phyloP scores from a whole-genome alignment of 139 green algal species.

The Haematococcus sp. region DNA sequence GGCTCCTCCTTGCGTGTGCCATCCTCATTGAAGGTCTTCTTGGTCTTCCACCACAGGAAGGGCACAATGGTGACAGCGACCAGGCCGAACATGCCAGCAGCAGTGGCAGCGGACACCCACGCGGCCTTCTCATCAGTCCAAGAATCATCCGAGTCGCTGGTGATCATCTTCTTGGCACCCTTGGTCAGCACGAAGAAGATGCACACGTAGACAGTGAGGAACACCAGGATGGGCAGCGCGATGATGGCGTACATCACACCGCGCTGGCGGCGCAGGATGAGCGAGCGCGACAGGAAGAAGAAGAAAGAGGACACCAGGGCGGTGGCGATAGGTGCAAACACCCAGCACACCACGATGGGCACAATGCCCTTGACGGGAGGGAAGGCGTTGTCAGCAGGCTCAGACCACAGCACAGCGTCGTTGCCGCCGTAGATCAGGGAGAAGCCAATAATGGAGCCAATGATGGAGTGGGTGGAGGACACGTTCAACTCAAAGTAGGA shows the following conservation, averaged over 20 bases:
- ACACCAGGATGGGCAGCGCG: constrained; percentile 15
- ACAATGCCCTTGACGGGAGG: constrained; percentile 35
- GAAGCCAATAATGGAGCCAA: constrained; percentile 48
- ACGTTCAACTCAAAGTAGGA: constrained; percentile 54
- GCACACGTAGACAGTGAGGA: neutral
- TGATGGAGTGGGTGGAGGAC: constrained; percentile 55
- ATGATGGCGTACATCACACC: constrained; percentile 20
- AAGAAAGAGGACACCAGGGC: constrained; percentile 23
- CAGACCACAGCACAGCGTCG: constrained; percentile 37
- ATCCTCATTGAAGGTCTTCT: neutral
- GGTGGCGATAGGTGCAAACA: constrained; percentile 60
- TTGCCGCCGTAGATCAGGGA: constrained; percentile 24
- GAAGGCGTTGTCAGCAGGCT: constrained; percentile 25
- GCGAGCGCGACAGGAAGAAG: constrained; percentile 31
- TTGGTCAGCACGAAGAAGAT: constrained; percentile 48
- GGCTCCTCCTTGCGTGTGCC: neutral
- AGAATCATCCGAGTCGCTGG: neutral
- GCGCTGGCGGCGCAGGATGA: constrained; percentile 46
- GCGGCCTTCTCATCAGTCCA: constrained; percentile 26
- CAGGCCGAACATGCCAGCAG: constrained; percentile 10
- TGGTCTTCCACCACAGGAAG: constrained; percentile 21
- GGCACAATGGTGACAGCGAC: constrained; percentile 25
- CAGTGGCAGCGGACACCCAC: constrained; percentile 18
- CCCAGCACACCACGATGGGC: constrained; percentile 57
- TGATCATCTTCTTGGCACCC: constrained; percentile 12